These are phyloP conservation scores for Parasitella parasitica DNA, from an alignment of 371 early-diverging fungal species.

Conservation along the genomic window DNA sequence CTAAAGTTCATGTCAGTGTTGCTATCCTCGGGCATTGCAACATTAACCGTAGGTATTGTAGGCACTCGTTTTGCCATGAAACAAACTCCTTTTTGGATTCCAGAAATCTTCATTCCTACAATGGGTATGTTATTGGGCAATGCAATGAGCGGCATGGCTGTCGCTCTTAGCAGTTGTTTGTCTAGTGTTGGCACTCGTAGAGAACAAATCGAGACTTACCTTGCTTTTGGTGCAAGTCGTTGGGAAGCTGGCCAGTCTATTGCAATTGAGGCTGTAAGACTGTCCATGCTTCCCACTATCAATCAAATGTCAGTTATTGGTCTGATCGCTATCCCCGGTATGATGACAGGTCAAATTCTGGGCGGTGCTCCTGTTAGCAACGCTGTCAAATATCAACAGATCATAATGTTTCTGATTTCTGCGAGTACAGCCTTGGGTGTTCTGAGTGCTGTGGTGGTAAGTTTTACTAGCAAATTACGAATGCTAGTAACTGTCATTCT, in stretches of 20 bases:
- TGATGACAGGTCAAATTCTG: slow-evolving; percentile 91
- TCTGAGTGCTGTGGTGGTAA: slow-evolving; percentile 58
- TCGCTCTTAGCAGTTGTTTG: slow-evolving; percentile 69
- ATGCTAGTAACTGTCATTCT: neutral
- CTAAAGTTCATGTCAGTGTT: slow-evolving; percentile 52
- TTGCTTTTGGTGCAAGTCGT: slow-evolving; percentile 82
- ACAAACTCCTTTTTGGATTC: slow-evolving; percentile 70
- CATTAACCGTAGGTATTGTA: slow-evolving; percentile 57
- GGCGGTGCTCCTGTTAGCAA: slow-evolving; percentile 80
- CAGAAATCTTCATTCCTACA: slow-evolving; percentile 85
- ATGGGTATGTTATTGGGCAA: slow-evolving; percentile 90
- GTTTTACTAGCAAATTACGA: no score
- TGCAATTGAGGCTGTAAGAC: slow-evolving; percentile 69
- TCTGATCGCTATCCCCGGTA: slow-evolving; percentile 86
- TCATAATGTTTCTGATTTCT: slow-evolving; percentile 83
- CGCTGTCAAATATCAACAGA: slow-evolving; percentile 80
- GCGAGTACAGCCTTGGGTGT: slow-evolving; percentile 62
- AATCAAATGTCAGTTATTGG: slow-evolving; percentile 87
- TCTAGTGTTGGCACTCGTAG: slow-evolving; percentile 53
- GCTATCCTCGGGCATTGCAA: slow-evolving; percentile 47
- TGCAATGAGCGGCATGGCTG: slow-evolving; percentile 79
- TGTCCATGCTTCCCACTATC: slow-evolving; percentile 80
- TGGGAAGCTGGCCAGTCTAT: slow-evolving; percentile 83
- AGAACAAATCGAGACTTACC: slow-evolving; percentile 72
- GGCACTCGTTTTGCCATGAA: slow-evolving; percentile 73